A percentile compares a stretch with the other conserved stretches of the same genome.
phyloP scores from a whole-genome alignment of 192 early-diverging fungal species.

The Podila epigama region DNA sequence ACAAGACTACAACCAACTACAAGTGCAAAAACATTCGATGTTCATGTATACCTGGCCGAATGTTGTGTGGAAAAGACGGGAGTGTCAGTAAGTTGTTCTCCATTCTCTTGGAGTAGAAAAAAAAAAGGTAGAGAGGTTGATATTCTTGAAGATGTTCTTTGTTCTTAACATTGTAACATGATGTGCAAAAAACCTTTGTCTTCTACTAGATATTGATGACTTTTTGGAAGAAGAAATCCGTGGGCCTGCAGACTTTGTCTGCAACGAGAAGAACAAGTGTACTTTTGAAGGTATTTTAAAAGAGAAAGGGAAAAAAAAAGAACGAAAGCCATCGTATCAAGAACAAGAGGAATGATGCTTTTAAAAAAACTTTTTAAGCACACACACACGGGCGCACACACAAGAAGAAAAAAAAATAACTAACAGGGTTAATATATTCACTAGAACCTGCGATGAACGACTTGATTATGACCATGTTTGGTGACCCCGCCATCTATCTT shows the following conservation, averaged over 20 bases:
- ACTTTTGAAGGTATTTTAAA: constrained; percentile 54
- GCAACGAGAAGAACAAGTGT: constrained; percentile 55
- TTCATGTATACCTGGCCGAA: constrained; percentile 72
- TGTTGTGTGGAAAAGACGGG: constrained; percentile 81
- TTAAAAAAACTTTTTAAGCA: no score
- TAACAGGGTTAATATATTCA: no score
- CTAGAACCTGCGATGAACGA: constrained; percentile 84
- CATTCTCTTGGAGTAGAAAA: not conserved
- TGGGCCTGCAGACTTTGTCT: constrained; percentile 72
- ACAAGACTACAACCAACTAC: constrained; percentile 64
- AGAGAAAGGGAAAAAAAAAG: no score
- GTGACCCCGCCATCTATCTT: constrained; percentile 85
- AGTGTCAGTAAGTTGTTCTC: constrained; percentile 59
- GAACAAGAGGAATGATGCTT: no score
- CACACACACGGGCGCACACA: no score
- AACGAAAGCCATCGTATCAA: no score
- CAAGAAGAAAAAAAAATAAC: no score
- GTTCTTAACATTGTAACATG: no score
- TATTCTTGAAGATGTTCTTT: no score
- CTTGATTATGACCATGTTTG: constrained; percentile 80
- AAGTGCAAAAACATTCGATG: constrained; percentile 76
- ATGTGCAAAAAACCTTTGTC: not conserved
- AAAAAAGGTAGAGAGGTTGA: not conserved
- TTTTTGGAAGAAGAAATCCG: constrained; percentile 77
- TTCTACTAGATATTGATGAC: constrained; percentile 66